These are phyloP conservation scores for Forsythia suspensa DNA, from an alignment of 257 asterid genomes.

Conservation along the genomic window DNA sequence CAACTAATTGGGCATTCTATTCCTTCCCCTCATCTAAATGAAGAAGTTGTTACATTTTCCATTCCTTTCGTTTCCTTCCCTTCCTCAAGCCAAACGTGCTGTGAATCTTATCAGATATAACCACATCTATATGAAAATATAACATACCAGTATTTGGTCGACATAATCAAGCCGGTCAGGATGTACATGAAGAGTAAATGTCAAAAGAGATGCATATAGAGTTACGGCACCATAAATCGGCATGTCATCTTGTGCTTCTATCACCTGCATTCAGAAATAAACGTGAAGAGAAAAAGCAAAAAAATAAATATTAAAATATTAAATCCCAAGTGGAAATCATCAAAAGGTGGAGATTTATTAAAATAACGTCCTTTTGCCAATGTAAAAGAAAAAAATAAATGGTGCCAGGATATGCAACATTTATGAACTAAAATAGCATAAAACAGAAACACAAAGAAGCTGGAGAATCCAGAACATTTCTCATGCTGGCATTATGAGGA, in stretches of 20 bases:
- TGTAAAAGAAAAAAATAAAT: slow-evolving; percentile 8
- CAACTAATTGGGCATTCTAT: not conserved
- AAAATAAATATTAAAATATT: not conserved
- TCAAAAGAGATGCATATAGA: slow-evolving; percentile 87
- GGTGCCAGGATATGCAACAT: not conserved
- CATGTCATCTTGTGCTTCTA: slow-evolving; percentile 95
- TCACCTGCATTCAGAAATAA: slow-evolving; percentile 68
- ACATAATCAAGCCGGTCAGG: slow-evolving; percentile 94
- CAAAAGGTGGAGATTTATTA: slow-evolving; percentile 10
- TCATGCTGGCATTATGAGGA: not conserved
- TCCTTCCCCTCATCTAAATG: not conserved
- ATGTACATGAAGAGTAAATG: slow-evolving; percentile 95
- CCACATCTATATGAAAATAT: slow-evolving; percentile 6
- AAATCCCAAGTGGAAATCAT: slow-evolving; percentile 2
- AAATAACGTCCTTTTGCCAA: not conserved
- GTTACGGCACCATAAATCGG: slow-evolving; percentile 82
- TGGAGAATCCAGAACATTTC: not conserved
- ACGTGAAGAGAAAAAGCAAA: not conserved
- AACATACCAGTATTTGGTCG: slow-evolving; percentile 88
- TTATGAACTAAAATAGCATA: slow-evolving; percentile 1
- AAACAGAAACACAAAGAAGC: slow-evolving; percentile 9
- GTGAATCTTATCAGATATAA: slow-evolving; percentile 7
- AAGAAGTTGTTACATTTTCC: not conserved
- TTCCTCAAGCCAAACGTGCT: not conserved
- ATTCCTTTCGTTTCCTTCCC: not conserved